Evolutionary conservation across 2,329 filamentous ascomycete genomes (phyloP).

Genomic region (Fusarium musae): DNA sequence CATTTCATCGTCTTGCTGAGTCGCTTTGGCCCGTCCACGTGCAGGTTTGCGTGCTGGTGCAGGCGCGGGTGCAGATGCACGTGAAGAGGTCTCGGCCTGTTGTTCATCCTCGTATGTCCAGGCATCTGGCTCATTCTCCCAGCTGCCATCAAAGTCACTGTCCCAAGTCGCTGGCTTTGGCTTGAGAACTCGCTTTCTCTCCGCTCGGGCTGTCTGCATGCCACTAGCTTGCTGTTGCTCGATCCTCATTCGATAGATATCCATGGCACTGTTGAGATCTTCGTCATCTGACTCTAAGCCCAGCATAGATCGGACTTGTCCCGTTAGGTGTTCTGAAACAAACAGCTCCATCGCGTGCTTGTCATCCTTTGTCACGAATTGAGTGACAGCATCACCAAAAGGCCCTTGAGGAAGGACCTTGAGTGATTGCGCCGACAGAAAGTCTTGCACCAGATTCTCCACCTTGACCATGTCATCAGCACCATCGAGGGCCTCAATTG

Average conservation of each 20-base stretch:
- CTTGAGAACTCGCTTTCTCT: constrained; percentile 66
- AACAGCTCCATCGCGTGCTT: constrained; percentile 90
- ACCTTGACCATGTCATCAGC: constrained; percentile 80
- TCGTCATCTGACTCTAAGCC: constrained; percentile 71
- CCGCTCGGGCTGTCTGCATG: constrained; percentile 52
- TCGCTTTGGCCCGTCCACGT: constrained; percentile 37
- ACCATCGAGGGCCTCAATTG: constrained; percentile 63
- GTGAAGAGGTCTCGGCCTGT: constrained; percentile 19
- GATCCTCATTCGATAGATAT: constrained; percentile 73
- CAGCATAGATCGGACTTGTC: constrained; percentile 77
- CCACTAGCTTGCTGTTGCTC: constrained; percentile 79
- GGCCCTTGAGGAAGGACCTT: constrained; percentile 93
- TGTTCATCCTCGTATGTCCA: constrained; percentile 50
- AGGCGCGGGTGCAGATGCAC: not conserved
- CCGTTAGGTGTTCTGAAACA: constrained; percentile 75
- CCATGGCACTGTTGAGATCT: constrained; percentile 79
- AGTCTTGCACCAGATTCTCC: constrained; percentile 88
- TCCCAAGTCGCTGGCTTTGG: constrained; percentile 87
- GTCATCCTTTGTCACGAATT: constrained; percentile 96
- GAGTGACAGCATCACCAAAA: constrained; percentile 90
- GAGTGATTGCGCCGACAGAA: constrained; percentile 85
- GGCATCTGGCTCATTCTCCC: constrained; percentile 81
- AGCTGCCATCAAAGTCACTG: constrained; percentile 86
- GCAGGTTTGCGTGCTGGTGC: constrained; percentile 13
- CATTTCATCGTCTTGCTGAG: constrained; percentile 33